Base-by-base conservation (phyloP, 1,139 yeast species). In the Ogataea hybrid region DNA sequence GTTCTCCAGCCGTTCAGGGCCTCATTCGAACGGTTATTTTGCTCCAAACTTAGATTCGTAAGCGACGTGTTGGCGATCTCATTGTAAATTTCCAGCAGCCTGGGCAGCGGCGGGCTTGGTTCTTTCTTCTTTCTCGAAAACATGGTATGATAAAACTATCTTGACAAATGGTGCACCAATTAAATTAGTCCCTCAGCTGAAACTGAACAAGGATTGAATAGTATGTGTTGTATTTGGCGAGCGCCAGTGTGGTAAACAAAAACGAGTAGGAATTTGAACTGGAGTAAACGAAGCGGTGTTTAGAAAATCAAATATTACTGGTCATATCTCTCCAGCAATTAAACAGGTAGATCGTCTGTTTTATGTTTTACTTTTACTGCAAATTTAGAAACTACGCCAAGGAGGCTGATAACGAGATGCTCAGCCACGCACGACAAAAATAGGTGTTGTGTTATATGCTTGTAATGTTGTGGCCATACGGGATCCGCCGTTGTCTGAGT, bases 1-100 rank as follows among this genome's bases (percentile, higher is more conserved):
- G 80, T 69, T 53, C 79, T 81, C 90, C 90, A 84, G 3, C 89
- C 89, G 51, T 74, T 76, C 22, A 81, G 63, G 1, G 90, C 85
- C 16, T 72, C 77, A 42, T 71, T 76, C 38, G 70, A 63, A 16
- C 73, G 69, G 29, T 71, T 68, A 16, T 69, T 65, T 47, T 82
- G 84, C 54, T 84, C 90, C 20, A 77, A 57, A 5, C 77, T 70
- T 39, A 81, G 58, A 58, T 80, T 77, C 50, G 72, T 68, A 42
- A 82, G 69, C 10, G 86, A 71, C 44, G 68, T 68, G 53, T 76
- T 75, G 42, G 86, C 83, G 45, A 79, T 68, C 49, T 79, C 83
- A 50, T 75, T 71, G 61, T 83, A 83, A 1, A 83, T 64, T 44
- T 76, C 81, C 44, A 79, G 73, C 40, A 82, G 69, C 49, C 77